Conservation (phyloP, 768 basidiomycete genomes). For the Crassisporium funariophilum region DNA sequence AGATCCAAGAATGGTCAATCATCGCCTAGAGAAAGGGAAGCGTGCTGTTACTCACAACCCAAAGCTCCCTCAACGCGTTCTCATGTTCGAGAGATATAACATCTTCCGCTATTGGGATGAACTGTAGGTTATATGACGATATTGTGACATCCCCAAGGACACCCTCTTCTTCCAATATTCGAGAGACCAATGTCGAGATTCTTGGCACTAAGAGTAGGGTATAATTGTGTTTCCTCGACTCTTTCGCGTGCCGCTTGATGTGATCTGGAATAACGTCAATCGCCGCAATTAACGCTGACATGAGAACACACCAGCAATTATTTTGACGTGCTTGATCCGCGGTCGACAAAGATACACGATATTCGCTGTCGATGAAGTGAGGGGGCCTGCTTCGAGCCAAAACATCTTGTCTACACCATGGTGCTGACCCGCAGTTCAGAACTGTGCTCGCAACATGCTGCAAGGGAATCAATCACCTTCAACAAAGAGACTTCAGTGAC, state of each 20-base stretch:
- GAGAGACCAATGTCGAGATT: slow-evolving; percentile 80
- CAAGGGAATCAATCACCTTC: slow-evolving; percentile 67
- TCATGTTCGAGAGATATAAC: slow-evolving; percentile 90
- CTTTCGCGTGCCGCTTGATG: slow-evolving; percentile 77
- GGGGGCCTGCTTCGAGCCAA: slow-evolving; percentile 92
- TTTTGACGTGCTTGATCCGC: slow-evolving; percentile 79
- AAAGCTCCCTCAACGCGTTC: slow-evolving; percentile 83
- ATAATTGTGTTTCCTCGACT: slow-evolving; percentile 79
- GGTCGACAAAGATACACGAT: slow-evolving; percentile 94
- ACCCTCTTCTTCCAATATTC: slow-evolving; percentile 94
- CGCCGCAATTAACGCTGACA: slow-evolving; percentile 13
- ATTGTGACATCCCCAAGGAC: slow-evolving; percentile 93
- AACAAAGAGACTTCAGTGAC: slow-evolving; percentile 93
- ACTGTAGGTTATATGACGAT: slow-evolving; percentile 86
- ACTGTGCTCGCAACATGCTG: background rate
- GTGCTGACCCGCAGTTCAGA: slow-evolving; percentile 54
- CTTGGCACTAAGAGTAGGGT: slow-evolving; percentile 89
- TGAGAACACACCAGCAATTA: slow-evolving; percentile 78
- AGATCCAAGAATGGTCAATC: slow-evolving; percentile 8
- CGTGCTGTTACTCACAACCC: slow-evolving; percentile 67
- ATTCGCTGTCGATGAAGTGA: slow-evolving; percentile 82
- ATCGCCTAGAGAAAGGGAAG: slow-evolving; percentile 6
- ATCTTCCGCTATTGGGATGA: slow-evolving; percentile 93
- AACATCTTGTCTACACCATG: slow-evolving; percentile 99
- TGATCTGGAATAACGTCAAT: slow-evolving; percentile 66